phyloP scores from a whole-genome alignment of 495 filamentous ascomycete species.

The Hapsidospora chrysogenum region DNA sequence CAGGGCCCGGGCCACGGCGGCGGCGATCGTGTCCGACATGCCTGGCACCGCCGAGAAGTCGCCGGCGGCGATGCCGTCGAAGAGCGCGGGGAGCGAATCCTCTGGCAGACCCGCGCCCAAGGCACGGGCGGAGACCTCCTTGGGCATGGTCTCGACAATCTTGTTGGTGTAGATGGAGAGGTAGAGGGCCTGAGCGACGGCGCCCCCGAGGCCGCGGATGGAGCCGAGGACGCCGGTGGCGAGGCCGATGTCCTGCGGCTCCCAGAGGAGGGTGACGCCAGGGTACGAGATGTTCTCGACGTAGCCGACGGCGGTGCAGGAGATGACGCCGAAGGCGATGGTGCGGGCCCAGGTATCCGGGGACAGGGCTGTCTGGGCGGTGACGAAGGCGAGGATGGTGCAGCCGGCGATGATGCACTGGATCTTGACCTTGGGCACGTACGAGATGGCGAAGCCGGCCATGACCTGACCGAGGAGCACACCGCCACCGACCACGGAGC shows the following conservation, averaged over 20 bases:
- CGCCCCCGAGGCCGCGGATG: slow-evolving; percentile 16
- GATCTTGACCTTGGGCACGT: slow-evolving; percentile 9
- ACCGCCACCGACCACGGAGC: slow-evolving; percentile 10
- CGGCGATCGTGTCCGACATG: slow-evolving; percentile 18
- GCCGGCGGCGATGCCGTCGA: slow-evolving; percentile 15
- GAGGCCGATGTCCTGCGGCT: slow-evolving; percentile 19
- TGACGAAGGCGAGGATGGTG: slow-evolving; percentile 3
- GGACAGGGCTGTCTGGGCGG: slow-evolving; percentile 7
- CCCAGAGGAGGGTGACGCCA: slow-evolving; percentile 10
- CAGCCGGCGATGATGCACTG: slow-evolving; percentile 10
- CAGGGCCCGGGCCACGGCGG: slow-evolving; percentile 13
- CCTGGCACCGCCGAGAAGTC: slow-evolving; percentile 21
- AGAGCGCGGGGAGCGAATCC: slow-evolving; percentile 18
- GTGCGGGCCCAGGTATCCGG: slow-evolving; percentile 4
- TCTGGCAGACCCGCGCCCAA: slow-evolving; percentile 21
- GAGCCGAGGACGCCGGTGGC: slow-evolving; percentile 26
- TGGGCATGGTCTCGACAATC: slow-evolving; percentile 14
- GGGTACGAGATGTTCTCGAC: slow-evolving; percentile 14
- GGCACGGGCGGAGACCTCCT: slow-evolving; percentile 18
- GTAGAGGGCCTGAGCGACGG: slow-evolving; percentile 20
- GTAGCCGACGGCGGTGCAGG: slow-evolving; percentile 6
- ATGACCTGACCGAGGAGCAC: slow-evolving; percentile 12
- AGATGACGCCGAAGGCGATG: not conserved
- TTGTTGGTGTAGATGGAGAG: slow-evolving; percentile 25
- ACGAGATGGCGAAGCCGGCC: slow-evolving; percentile 10